A percentile compares a stretch with the other conserved stretches of the same genome.
phyloP scores from a whole-genome alignment of 495 filamentous ascomycete genomes.

The Aspergillus campestris region DNA sequence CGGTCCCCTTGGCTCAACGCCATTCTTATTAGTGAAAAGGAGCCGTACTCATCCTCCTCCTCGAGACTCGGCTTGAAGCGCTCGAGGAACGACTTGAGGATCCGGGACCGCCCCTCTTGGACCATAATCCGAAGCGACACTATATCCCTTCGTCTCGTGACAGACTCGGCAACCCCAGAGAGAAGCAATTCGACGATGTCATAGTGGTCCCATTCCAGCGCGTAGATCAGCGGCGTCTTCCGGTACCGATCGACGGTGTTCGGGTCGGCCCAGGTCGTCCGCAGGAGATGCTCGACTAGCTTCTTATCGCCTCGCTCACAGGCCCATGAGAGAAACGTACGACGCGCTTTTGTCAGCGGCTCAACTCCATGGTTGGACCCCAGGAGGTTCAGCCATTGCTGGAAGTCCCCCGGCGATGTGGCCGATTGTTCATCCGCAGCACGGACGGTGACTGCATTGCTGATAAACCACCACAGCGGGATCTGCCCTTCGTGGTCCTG shows the following conservation, averaged over 20 bases:
- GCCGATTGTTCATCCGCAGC: not conserved
- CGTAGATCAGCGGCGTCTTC: slow-evolving; percentile 16
- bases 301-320: slow-evolving; percentile 6
- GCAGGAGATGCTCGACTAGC: slow-evolving; percentile 2
- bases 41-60: slow-evolving; percentile 6
- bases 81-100: slow-evolving; percentile 8
- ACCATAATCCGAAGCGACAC: slow-evolving; percentile 8
- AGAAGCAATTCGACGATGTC: slow-evolving; percentile 7
- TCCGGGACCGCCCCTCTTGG: slow-evolving; percentile 6
- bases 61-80: slow-evolving; percentile 5
- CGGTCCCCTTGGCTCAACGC: slow-evolving; percentile 8
- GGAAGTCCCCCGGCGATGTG: not conserved
- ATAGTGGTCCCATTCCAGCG: slow-evolving; percentile 7
- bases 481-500: slow-evolving; percentile 8
- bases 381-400: slow-evolving; percentile 1
- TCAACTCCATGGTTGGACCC: slow-evolving; percentile 2
- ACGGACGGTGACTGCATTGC: not conserved
- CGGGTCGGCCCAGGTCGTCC: slow-evolving; percentile 8
- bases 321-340: slow-evolving; percentile 11
- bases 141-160: not conserved
- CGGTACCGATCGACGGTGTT: slow-evolving; percentile 10
- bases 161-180: not conserved
- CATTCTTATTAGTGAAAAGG: slow-evolving; percentile 7
- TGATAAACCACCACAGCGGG: slow-evolving; percentile 10
- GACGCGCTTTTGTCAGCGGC: slow-evolving; percentile 9